Evolutionary conservation across 176 grass and related monocot species (phyloP), one percentile per base, ranked within the genome.

Genomic region (Miscanthus lutarioriparius): DNA sequence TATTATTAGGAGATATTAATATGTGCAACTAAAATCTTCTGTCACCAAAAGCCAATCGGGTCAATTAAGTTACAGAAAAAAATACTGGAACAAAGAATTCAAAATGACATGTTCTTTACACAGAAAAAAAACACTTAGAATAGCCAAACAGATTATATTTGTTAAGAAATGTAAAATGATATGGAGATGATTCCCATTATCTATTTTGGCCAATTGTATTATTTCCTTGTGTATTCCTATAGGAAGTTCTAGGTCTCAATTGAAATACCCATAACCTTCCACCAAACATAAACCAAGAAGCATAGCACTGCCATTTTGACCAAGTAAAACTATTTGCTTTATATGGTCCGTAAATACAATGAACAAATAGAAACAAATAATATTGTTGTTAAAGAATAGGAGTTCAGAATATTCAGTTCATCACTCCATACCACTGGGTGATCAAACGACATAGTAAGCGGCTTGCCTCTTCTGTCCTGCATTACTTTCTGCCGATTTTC

Each of bases 401-500:
- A 70, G 59, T 84, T 49, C 26, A 26, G 15, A 48, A 23, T 78
- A 65, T 80, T 53, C 15, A 35, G 12, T 49, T 51, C 69, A 80
- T 53, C 10, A 35, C 4, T 61, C 33, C 69, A 78, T 92, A 97
- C 92, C 82, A 53, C 44, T 32, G 63, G 64, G 32, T 87, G 67
- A 74, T 85, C 84, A 77, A 77, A 73, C 54, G 62, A 86, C 49
- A 79, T 85, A 61, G 36, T 67, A 62, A 78, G 64, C 1, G 66
- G 74, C 71, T 94, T 97, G 74, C 82, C 88, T 83, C 87, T 92
- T 82, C 91, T 91, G 62, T 94, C 88, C 88, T 97, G 95, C 90
- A 97, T 92, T 78, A 86, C 92, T 88, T 88, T 92, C 71, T 97
- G 92, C 74, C 95, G 90, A 78, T 86, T 94, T 61, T 97, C 92